Evolutionary conservation across 2,329 filamentous ascomycete species (phyloP).

Genomic region (Lecanicillium sp.): DNA sequence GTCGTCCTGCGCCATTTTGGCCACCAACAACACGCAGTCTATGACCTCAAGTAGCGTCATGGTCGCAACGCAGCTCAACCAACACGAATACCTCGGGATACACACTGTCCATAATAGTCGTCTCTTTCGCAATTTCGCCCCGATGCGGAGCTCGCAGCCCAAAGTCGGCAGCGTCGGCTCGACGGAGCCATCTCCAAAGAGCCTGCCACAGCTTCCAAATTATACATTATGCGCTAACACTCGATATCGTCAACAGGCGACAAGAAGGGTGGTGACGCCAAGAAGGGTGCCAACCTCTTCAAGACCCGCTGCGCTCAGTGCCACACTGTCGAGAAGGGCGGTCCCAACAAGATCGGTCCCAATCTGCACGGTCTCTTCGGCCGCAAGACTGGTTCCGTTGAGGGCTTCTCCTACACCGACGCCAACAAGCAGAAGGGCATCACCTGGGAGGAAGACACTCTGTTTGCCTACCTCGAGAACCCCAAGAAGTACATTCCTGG

Average conservation of each 20-base stretch:
- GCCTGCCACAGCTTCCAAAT: too few relatives aligned
- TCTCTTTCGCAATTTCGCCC: too few relatives aligned
- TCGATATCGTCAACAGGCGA: conserved; percentile 55
- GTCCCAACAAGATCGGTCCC: conserved; percentile 97
- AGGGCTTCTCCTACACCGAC: conserved; percentile 95
- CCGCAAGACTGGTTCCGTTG: conserved; percentile 84
- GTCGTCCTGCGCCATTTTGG: conserved; percentile 25
- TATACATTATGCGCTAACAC: conserved; percentile 18
- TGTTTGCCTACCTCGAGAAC: conserved; percentile 99
- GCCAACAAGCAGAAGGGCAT: conserved; percentile 98
- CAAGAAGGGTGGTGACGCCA: conserved; percentile 80
- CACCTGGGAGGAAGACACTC: conserved; percentile 74
- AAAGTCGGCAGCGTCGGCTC: too few relatives aligned
- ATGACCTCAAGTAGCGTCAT: too few relatives aligned
- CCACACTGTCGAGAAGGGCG: conserved; percentile 87
- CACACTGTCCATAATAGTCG: too few relatives aligned
- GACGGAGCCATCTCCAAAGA: too few relatives aligned
- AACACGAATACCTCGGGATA: too few relatives aligned
- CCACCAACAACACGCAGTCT: too few relatives aligned
- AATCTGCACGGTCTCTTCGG: conserved; percentile 96
- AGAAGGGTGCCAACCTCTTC: conserved; percentile 98
- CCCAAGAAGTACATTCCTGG: conserved; percentile 99
- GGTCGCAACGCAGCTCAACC: too few relatives aligned
- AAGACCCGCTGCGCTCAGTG: conserved; percentile 98
- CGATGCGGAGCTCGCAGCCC: too few relatives aligned